Evolutionary conservation across 75 land plant species (phyloP).

Genomic region (Isoetes taiwanensis): DNA sequence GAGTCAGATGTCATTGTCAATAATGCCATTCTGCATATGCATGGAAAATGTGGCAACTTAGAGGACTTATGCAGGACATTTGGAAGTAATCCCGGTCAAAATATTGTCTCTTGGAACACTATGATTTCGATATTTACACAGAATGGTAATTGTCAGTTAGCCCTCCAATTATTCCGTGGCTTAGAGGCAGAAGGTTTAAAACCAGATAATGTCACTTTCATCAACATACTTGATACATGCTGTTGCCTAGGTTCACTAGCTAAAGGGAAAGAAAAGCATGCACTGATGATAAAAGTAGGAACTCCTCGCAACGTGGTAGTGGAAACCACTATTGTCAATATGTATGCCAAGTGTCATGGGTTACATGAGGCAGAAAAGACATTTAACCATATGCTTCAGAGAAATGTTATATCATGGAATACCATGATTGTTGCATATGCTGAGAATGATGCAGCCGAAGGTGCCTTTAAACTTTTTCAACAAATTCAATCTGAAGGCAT

Average conservation of each 20-base stretch:
- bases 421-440: not conserved
- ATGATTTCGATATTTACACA: not conserved
- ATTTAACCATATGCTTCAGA: not conserved
- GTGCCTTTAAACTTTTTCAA: too few relatives aligned
- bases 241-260: not conserved
- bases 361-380: not conserved
- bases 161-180: not conserved
- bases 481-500: too few relatives aligned
- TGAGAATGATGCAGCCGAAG: too few relatives aligned
- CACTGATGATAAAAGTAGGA: not conserved
- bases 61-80: not conserved
- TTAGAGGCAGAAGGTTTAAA: not conserved
- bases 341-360: constrained; percentile 1
- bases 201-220: not conserved
- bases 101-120: not conserved
- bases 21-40: not conserved
- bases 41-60: not conserved
- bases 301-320: not conserved
- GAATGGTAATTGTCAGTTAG: not conserved
- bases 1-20: not conserved
- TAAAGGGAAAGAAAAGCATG: not conserved
- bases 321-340: not conserved
- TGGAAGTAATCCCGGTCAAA: not conserved
- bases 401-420: not conserved
- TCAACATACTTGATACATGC: not conserved